Conservation (phyloP, 1,139 yeast genomes). For the Suhomyces ambrosiae region DNA sequence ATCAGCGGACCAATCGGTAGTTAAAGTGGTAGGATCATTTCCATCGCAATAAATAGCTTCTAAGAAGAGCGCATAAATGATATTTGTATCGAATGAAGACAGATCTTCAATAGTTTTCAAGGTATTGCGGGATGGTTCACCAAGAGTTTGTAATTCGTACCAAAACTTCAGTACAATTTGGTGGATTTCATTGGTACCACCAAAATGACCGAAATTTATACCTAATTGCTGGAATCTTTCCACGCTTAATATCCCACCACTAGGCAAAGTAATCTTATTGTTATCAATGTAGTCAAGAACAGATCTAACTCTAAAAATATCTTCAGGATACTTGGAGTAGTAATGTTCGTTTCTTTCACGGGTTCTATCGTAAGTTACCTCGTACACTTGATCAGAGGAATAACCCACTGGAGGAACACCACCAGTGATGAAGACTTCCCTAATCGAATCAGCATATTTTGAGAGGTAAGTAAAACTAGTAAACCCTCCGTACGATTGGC, state of each 20-base stretch:
- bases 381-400: slow-evolving; percentile 50
- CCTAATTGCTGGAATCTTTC: slow-evolving; percentile 59
- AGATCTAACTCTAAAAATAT: slow-evolving; percentile 35
- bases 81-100: slow-evolving; percentile 53
- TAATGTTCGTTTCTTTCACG: slow-evolving; percentile 50
- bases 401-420: slow-evolving; percentile 56
- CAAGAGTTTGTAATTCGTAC: slow-evolving; percentile 37
- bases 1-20: slow-evolving; percentile 51
- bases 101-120: slow-evolving; percentile 33
- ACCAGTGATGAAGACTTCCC: slow-evolving; percentile 51
- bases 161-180: slow-evolving; percentile 39
- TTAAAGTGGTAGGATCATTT: slow-evolving; percentile 13
- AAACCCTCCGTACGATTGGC: slow-evolving; percentile 64
- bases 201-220: slow-evolving; percentile 48
- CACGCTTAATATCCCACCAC: slow-evolving; percentile 51
- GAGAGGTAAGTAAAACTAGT: slow-evolving; percentile 53
- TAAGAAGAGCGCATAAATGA: slow-evolving; percentile 56
- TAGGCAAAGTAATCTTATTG: slow-evolving; percentile 41
- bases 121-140: slow-evolving; percentile 38
- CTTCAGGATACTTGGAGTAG: slow-evolving; percentile 52
- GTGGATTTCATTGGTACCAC: slow-evolving; percentile 54
- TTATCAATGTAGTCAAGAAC: slow-evolving; percentile 39
- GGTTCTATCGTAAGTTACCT: slow-evolving; percentile 49
- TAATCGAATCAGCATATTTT: slow-evolving; percentile 39
- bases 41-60: slow-evolving; percentile 59